Base-by-base conservation (phyloP, 2,329 filamentous ascomycete genomes). In the Neurospora sp. region DNA sequence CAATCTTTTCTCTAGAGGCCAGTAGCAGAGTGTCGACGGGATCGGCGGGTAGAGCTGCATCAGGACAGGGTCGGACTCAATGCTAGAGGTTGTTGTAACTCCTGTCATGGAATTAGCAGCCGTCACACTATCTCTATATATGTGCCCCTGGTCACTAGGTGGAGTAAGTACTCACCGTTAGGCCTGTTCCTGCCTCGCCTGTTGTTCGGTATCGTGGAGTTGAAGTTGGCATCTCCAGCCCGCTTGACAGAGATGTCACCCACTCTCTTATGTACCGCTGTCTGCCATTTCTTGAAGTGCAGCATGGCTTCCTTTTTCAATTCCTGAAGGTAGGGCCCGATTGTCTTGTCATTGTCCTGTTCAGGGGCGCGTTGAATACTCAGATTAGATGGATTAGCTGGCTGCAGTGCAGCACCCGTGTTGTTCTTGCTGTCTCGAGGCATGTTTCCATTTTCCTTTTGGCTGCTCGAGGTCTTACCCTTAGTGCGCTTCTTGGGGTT, bases 251-350 rank as follows among this genome's bases (percentile, higher is more conserved):
- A 84, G 19, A 93, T 85, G 41, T 96, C 90, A 19, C 88, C 87
- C 33, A 97, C 82, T 15, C 93, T 87, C 70, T 87, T 85, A 52
- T 92, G 82, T 10, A 97, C 87, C 12, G 84, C 83, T 6, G 88
- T 84, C 75, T 92, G 87, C 95, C 95, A 98, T 73, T 92, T 90
- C 70, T 91, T 88, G 77, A 95, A 97, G 77, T 90, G 89, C 6
- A 84, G 81, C 5, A 96, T 78, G 1, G 89, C 86, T 69, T 91
- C 89, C 72, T 86, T 88, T 81, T 89, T 93, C 75, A 93, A 80
- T 74, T 92, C 89, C 40, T 79, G 81, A 69, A 83, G 81, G 28
- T 75, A 74, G 37, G 78, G 76, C 4, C 71, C 69, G 37, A 72
- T 73, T n/a, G 77, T 76, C 66, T 80, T 76, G 17, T 78, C 72